Conservation (phyloP, 306 rosid species). For the Lathyrus sativus region DNA sequence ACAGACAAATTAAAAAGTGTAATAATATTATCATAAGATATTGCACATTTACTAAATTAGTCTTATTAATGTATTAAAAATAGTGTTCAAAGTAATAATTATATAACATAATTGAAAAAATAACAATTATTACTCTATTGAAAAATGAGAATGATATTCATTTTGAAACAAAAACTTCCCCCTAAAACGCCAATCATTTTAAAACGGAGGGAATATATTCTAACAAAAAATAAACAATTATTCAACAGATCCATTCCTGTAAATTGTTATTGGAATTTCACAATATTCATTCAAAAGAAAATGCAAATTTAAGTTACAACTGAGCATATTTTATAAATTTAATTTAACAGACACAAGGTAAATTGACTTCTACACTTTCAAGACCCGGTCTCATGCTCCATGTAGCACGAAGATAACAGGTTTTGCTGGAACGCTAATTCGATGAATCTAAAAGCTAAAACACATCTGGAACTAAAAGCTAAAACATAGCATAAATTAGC, state of each 20-base stretch:
- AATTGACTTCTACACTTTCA: conserved; percentile 15
- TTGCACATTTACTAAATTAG: too few species aligned
- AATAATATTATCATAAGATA: too few species aligned
- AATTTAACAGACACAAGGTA: neutral
- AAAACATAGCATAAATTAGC: conserved; percentile 13
- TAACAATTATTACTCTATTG: too few species aligned
- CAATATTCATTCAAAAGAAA: conserved; percentile 20
- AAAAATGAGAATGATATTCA: too few species aligned
- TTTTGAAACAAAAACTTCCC: too few species aligned
- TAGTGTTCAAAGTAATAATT: too few species aligned
- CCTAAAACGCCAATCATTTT: too few species aligned
- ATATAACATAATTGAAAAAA: too few species aligned
- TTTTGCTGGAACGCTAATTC: conserved; percentile 24
- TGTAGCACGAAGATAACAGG: conserved; percentile 20
- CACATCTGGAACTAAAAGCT: neutral
- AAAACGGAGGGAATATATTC: too few species aligned
- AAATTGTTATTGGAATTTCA: conserved; percentile 1
- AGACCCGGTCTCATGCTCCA: conserved; percentile 26
- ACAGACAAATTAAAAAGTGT: too few species aligned
- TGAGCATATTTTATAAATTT: neutral
- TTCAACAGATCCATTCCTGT: neutral
- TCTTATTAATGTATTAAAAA: too few species aligned
- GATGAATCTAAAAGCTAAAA: conserved; percentile 3
- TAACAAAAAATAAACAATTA: neutral
- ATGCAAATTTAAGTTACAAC: conserved; percentile 30